Conservation (phyloP, 176 grass and related monocot species). For the Elymus sibiricus region DNA sequence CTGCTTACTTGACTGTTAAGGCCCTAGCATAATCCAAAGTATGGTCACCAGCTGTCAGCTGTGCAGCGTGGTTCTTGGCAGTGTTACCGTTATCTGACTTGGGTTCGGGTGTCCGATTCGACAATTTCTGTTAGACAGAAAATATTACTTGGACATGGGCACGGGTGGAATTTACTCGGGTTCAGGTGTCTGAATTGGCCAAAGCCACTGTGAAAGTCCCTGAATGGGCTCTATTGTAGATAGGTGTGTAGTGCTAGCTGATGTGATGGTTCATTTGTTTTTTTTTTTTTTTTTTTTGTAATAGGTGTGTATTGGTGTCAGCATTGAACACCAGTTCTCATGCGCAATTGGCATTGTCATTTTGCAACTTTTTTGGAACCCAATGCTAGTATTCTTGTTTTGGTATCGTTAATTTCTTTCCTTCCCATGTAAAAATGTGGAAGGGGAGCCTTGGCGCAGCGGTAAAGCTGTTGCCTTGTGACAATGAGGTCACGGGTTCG, state of each 20-base stretch:
- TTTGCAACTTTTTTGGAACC: background rate
- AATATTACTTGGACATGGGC: background rate
- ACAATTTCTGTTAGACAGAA: background rate
- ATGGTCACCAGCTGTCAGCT: background rate
- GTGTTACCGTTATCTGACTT: background rate
- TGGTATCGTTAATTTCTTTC: background rate
- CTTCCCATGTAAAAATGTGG: background rate
- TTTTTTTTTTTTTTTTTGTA: background rate
- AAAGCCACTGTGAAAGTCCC: background rate
- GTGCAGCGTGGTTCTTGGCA: background rate
- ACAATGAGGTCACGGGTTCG: no score
- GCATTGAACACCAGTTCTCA: background rate
- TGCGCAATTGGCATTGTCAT: background rate
- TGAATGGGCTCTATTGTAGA: background rate
- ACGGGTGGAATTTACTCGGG: background rate
- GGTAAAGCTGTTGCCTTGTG: no score
- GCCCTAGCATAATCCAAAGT: background rate
- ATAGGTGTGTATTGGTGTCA: background rate
- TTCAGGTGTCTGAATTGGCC: background rate
- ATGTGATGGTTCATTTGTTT: background rate
- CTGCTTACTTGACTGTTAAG: background rate
- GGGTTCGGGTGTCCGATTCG: background rate
- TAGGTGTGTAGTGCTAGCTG: background rate
- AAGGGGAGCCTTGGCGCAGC: no score
- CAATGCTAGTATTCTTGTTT: background rate